Conservation (phyloP, 805 yeast genomes). For the Candida qinlingensis region DNA sequence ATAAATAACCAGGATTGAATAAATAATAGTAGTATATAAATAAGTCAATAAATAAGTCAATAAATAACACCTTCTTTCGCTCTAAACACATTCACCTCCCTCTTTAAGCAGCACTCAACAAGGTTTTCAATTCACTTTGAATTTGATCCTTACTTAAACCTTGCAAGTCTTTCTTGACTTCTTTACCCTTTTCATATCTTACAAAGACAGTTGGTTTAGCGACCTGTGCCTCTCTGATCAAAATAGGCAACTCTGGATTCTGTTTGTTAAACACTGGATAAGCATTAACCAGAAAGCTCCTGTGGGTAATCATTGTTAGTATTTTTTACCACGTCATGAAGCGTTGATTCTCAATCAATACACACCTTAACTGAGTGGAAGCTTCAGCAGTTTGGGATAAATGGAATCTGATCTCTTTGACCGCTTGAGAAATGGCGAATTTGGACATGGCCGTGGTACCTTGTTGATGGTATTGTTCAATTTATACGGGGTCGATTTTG, state of each 20-base stretch:
- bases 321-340: neutral
- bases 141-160: constrained; percentile 27
- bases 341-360: constrained; percentile 2
- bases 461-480: neutral
- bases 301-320: constrained; percentile 12
- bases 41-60: too few relatives aligned
- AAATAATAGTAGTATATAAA: neutral
- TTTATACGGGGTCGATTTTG: too few relatives aligned
- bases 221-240: constrained; percentile 64
- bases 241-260: constrained; percentile 65
- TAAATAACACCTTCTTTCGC: too few relatives aligned
- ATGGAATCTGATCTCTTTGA: constrained; percentile 78
- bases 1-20: neutral
- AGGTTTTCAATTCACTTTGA: constrained; percentile 18
- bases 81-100: too few relatives aligned
- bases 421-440: constrained; percentile 39
- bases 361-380: constrained; percentile 54
- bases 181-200: constrained; percentile 47
- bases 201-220: constrained; percentile 71
- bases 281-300: constrained; percentile 55
- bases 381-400: constrained; percentile 76
- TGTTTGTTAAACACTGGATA: constrained; percentile 61
- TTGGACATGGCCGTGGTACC: constrained; percentile 16
- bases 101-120: constrained; percentile 6
- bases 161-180: constrained; percentile 30